Evolutionary conservation across 495 filamentous ascomycete genomes (phyloP), one percentile per base, ranked within the genome.

Genomic region (Ascodesmis nigricans): DNA sequence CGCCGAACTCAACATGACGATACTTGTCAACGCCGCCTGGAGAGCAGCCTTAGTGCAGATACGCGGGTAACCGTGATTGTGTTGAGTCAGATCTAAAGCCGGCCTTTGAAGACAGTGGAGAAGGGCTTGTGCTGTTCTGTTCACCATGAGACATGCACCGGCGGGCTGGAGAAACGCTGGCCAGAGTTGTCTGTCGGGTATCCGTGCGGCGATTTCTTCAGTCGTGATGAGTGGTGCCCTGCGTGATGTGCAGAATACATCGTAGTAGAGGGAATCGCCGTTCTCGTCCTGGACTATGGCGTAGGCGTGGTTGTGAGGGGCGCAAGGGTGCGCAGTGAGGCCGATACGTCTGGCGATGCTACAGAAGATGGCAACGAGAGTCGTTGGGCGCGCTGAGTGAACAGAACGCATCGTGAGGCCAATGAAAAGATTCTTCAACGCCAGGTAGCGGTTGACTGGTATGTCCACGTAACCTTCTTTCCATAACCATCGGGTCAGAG

Each of bases 361-460:
- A 53, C 73, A 78, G 55, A 68, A 78, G 37, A 76, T 73, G n/a
- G 60, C 65, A 19, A 71, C 69, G 2, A 69, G 69, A 32, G 74
- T 63, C 28, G 78, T 48, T 0, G 75, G 74, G 6, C 78, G 53
- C 16, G 69, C 66, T 18, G 67, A 62, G 32, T 74, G 72, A 3
- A 53, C 54, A 27, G 62, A 62, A 14, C 55, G 58, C 28, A 78
- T 45, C 5, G 68, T 70, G 20, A 82, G 58, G 5, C 80, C 78
- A 34, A 97, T 66, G 33, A 90, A 77, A 40, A 73, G 84, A 45
- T 93, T 90, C 39, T 77, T 69, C 16, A 97, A 48, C 28, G 72
- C 69, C 38, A 74, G 70, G 46, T 90, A 91, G 8, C 57, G 48
- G n/a, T 67, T 66, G 8, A 61, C 52, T 11, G 57, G 45, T 22